A percentile compares a stretch with the other conserved stretches of the same genome.
These are phyloP conservation scores for Neospora caninum DNA, from an alignment of 169 alveolate species.

Conservation along the genomic window DNA sequence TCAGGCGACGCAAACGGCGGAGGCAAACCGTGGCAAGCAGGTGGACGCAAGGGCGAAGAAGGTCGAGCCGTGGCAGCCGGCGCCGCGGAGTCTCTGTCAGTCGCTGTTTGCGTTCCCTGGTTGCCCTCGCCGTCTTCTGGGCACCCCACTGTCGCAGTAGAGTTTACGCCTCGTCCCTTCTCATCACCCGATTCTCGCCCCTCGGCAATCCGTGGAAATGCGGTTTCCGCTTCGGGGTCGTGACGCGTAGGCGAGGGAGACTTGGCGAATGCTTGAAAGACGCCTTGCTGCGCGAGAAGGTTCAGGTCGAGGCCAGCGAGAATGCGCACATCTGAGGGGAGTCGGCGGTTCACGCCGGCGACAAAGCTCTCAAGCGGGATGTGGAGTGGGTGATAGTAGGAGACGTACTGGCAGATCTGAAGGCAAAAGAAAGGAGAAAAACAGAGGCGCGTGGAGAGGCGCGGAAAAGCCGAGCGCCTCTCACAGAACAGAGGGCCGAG, in stretches of 20 bases:
- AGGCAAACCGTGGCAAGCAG: not conserved
- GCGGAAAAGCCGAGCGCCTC: too few relatives aligned
- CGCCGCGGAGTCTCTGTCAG: too few relatives aligned
- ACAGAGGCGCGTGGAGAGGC: not conserved
- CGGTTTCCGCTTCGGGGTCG: not conserved
- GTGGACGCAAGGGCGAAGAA: not conserved
- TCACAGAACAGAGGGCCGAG: too few relatives aligned
- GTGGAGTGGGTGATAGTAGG: slow-evolving; percentile 21
- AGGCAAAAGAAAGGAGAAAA: not conserved
- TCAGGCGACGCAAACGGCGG: not conserved
- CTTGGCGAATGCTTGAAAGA: not conserved
- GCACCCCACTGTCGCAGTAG: too few relatives aligned
- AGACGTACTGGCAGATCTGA: not conserved
- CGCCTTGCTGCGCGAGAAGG: not conserved
- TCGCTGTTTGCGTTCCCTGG: too few relatives aligned
- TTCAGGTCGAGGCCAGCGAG: not conserved
- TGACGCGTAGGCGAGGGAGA: not conserved
- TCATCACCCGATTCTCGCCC: too few relatives aligned
- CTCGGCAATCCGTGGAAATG: not conserved
- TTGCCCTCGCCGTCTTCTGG: too few relatives aligned
- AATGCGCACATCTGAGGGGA: not conserved
- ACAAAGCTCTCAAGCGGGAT: not conserved
- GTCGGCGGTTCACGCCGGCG: not conserved
- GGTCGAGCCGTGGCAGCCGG: not conserved
- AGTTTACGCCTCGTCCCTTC: too few relatives aligned